Conservation (phyloP, 495 filamentous ascomycete species). For the Xylaria castorea region DNA sequence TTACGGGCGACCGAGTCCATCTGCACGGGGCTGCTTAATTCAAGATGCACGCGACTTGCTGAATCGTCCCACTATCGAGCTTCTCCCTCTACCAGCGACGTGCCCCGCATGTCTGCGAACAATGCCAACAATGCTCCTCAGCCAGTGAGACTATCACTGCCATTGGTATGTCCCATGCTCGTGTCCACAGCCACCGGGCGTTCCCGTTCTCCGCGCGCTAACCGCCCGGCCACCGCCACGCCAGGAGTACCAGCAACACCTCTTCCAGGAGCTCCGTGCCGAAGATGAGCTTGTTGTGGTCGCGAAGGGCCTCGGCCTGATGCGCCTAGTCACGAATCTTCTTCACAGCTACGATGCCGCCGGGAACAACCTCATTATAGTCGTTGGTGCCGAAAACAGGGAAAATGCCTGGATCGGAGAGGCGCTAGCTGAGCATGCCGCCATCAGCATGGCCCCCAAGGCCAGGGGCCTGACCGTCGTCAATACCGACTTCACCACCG, state of each 20-base stretch:
- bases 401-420: constrained; percentile 96
- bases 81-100: constrained; percentile 32
- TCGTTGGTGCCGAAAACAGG: constrained; percentile 89
- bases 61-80: constrained; percentile 24
- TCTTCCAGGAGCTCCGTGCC: constrained; percentile 85
- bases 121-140: constrained; percentile 62
- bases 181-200: not conserved
- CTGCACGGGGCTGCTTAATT: not conserved
- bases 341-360: constrained; percentile 96
- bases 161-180: constrained; percentile 66
- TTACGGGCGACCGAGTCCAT: not conserved
- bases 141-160: constrained; percentile 91
- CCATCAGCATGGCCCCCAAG: constrained; percentile 74
- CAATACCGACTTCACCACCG: constrained; percentile 91
- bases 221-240: constrained; percentile 2
- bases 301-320: constrained; percentile 87
- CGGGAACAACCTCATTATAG: constrained; percentile 87
- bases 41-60: constrained; percentile 36
- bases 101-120: constrained; percentile 57
- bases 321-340: constrained; percentile 89
- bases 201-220: not conserved
- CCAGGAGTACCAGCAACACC: constrained; percentile 82
- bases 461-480: constrained; percentile 88
- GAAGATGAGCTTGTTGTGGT: constrained; percentile 94
- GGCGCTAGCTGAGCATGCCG: constrained; percentile 91